A percentile compares a stretch with the other conserved stretches of the same genome.
phyloP scores from a whole-genome alignment of 805 yeast genomes.

The Saturnispora galanensis region DNA sequence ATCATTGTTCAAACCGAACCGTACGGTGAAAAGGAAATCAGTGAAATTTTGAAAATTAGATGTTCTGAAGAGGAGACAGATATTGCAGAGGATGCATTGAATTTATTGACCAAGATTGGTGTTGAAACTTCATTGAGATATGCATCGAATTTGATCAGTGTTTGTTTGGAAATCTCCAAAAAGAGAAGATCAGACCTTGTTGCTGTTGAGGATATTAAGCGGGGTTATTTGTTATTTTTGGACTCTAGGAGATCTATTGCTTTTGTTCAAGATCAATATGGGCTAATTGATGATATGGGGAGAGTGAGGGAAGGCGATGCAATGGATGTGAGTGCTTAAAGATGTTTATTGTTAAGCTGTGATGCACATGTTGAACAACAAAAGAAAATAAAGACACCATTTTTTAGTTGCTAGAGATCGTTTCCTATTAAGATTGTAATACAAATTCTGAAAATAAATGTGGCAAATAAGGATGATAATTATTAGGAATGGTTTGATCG shows the following conservation, averaged over 20 bases:
- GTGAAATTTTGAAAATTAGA: constrained; percentile 72
- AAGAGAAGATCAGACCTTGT: constrained; percentile 64
- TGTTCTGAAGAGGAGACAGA: constrained; percentile 68
- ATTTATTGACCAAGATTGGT: constrained; percentile 65
- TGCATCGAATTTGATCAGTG: constrained; percentile 83
- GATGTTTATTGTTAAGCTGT: background rate
- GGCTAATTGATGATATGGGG: constrained; percentile 74
- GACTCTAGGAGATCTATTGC: constrained; percentile 77
- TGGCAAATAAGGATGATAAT: too few relatives aligned
- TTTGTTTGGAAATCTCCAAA: constrained; percentile 75
- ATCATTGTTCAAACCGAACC: constrained; percentile 87
- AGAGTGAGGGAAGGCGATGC: constrained; percentile 37
- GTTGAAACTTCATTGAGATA: constrained; percentile 76
- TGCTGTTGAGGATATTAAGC: constrained; percentile 63
- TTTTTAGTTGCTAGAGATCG: background rate
- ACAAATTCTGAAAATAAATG: too few relatives aligned
- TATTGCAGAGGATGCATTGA: constrained; percentile 59
- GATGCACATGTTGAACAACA: background rate
- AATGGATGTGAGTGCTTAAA: constrained; percentile 26
- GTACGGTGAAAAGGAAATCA: constrained; percentile 76
- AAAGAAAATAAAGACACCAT: background rate
- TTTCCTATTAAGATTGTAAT: too few relatives aligned
- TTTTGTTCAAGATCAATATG: constrained; percentile 43
- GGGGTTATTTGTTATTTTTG: constrained; percentile 71
- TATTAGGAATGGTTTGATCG: too few relatives aligned